These are phyloP conservation scores for Candida schatavii DNA, from an alignment of 805 yeast genomes.

Conservation along the genomic window DNA sequence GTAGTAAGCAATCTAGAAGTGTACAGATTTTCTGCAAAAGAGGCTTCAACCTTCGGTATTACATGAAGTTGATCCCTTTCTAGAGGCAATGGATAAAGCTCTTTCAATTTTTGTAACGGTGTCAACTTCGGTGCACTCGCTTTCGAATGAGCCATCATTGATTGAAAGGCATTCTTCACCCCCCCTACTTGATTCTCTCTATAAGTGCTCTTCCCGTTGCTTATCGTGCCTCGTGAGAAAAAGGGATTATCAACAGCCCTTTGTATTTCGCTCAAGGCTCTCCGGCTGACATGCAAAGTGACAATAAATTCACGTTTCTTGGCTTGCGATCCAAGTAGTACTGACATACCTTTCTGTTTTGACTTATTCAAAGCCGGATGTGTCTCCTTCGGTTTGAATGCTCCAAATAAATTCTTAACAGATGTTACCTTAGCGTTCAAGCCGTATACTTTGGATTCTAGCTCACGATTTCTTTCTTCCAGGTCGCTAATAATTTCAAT, in stretches of 20 bases:
- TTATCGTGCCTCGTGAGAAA: slow-evolving; percentile 11
- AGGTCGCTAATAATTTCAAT: slow-evolving; percentile 2
- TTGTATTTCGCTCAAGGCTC: slow-evolving; percentile 8
- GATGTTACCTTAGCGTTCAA: slow-evolving; percentile 20
- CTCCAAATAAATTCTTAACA: slow-evolving; percentile 48
- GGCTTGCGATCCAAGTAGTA: no score
- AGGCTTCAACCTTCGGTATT: not conserved
- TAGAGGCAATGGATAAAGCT: slow-evolving; percentile 30
- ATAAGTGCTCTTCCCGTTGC: no score
- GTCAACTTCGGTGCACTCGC: slow-evolving; percentile 25
- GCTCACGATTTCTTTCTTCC: slow-evolving; percentile 4
- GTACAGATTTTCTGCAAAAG: not conserved
- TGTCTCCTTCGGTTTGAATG: slow-evolving; percentile 36
- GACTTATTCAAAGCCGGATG: no score
- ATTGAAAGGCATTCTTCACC: slow-evolving; percentile 25
- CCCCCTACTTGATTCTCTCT: no score
- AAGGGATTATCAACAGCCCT: slow-evolving; percentile 11
- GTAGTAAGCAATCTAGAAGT: no score
- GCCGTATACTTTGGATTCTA: slow-evolving; percentile 20
- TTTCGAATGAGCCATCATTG: slow-evolving; percentile 37
- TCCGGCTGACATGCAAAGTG: no score
- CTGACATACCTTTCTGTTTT: no score
- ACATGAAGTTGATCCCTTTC: slow-evolving; percentile 32
- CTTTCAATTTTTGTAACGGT: slow-evolving; percentile 29
- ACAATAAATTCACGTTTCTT: no score